Percentiles rank a stretch among this genome's conserved stretches.
Evolutionary conservation across 2,329 filamentous ascomycete genomes (phyloP).

Genomic region (Calcarisporium arbuscula): DNA sequence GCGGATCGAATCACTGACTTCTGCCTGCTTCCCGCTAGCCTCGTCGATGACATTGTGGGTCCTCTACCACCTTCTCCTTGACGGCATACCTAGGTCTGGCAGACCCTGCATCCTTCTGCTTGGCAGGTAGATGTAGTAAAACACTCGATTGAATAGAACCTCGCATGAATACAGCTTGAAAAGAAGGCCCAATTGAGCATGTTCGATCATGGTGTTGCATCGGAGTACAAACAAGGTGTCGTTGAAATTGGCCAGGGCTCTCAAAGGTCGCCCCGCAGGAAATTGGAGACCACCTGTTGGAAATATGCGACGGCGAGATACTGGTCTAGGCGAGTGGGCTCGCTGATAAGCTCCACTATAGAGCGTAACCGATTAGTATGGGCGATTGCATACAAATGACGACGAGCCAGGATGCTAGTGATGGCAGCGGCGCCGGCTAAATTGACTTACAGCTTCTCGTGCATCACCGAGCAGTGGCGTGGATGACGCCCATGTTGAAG

Average conservation of each 20-base stretch:
- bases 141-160: constrained; percentile 90
- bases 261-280: constrained; percentile 92
- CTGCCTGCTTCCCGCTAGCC: constrained; percentile 85
- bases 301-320: constrained; percentile 98
- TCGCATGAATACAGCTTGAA: constrained; percentile 98
- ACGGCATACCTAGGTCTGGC: constrained; percentile 85
- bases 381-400: neutral
- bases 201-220: constrained; percentile 96
- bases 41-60: constrained; percentile 98
- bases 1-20: constrained; percentile 50
- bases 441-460: constrained; percentile 76
- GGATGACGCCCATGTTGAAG: constrained; percentile 97
- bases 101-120: constrained; percentile 86
- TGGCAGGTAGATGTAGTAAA: constrained; percentile 97
- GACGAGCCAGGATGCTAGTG: neutral
- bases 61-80: constrained; percentile 92
- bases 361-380: constrained; percentile 6
- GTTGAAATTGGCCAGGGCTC: constrained; percentile 97
- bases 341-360: constrained; percentile 90
- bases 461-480: constrained; percentile 92
- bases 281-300: constrained; percentile 97
- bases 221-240: constrained; percentile 91
- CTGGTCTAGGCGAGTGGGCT: constrained; percentile 81
- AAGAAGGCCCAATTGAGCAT: constrained; percentile 87
- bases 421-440: neutral